Conservation (phyloP, 129 eudicot genomes). For the Ambrosia artemisiifolia region DNA sequence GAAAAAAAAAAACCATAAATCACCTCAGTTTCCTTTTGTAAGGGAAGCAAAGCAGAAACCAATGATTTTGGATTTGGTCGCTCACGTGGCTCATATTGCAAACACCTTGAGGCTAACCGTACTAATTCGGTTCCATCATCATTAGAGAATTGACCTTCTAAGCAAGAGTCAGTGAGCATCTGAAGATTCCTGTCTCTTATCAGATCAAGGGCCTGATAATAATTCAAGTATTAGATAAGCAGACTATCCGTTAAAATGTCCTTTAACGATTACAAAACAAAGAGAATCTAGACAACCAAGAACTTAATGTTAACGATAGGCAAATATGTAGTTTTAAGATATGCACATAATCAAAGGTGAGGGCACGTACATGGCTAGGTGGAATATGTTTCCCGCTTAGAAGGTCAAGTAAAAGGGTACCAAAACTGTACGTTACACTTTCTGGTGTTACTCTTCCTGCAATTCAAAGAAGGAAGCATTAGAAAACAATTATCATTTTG, state of each 20-base stretch:
- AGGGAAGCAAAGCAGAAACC: conserved; percentile 80
- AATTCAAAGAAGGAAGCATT: conserved; percentile 1
- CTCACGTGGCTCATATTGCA: conserved; percentile 94
- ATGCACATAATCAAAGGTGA: background rate
- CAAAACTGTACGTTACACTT: conserved; percentile 39
- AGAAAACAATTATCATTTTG: background rate
- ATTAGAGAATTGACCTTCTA: conserved; percentile 93
- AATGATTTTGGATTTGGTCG: conserved; percentile 89
- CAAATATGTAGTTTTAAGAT: background rate
- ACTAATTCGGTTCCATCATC: conserved; percentile 94
- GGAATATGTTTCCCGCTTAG: conserved; percentile 45
- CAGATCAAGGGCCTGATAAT: conserved; percentile 84
- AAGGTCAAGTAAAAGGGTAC: conserved; percentile 43
- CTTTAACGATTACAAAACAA: background rate
- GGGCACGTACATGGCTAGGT: conserved; percentile 56
- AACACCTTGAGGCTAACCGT: conserved; percentile 86
- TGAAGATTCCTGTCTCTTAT: conserved; percentile 91
- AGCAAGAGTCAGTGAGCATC: conserved; percentile 94
- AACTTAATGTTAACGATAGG: background rate
- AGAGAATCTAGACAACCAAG: background rate
- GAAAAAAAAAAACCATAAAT: background rate
- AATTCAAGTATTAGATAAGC: conserved; percentile 16
- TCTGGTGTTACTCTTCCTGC: conserved; percentile 42
- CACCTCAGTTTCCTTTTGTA: conserved; percentile 92
- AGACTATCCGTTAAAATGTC: background rate